Base-by-base conservation (phyloP, 2,329 filamentous ascomycete genomes). In the Grosmannia clavigera region DNA sequence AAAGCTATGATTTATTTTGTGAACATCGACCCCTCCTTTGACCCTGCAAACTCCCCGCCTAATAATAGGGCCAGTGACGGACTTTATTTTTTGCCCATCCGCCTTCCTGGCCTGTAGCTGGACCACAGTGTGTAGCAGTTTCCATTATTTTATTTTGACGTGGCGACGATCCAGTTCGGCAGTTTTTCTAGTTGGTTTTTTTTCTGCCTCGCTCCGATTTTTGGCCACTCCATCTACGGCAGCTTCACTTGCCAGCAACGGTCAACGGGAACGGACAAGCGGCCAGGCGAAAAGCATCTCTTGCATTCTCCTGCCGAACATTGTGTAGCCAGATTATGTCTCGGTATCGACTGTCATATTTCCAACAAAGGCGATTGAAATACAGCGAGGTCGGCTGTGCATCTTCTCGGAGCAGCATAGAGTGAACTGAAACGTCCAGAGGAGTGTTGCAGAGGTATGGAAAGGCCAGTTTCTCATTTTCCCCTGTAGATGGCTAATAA, bases 81-180 rank as follows among this genome's bases (percentile, higher is more conserved):
- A 61, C 58, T 61, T 60, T 52, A 59, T 56, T 61, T 63, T 62
- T 63, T 62, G 58, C 62, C 19, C 52, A 56, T 40, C 60, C 62
- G 55, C 46, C 9, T 40, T 54, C 22, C 22, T 38, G 16, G 25
- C 29, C n/a, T 6, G 31, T 19, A 35, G 52, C n/a, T 12, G n/a
- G 16, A 55, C 25, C 16, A 27, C n/a, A 54, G 12, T 33, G 12
- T 52, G 14, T n/a, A 35, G 33, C 33, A 54, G 33, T 43, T 25
- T 55, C 25, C 25, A 27, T 25, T 52, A 29, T 52, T 29, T 51
- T 27, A 31, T 29, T 52, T 29, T 29, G n/a, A 29, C 50, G 50
- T 25, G 27, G 25, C 14, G 50, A 27, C 25, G 27, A 52, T 31
- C 25, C 7, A 51, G 5, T 16, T 51, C 25, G 22, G 48, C 19